A percentile compares a stretch with the other conserved stretches of the same genome.
These are phyloP conservation scores for Kurtzmaniella natalensis DNA, from an alignment of 1,139 yeast genomes.

Conservation along the genomic window DNA sequence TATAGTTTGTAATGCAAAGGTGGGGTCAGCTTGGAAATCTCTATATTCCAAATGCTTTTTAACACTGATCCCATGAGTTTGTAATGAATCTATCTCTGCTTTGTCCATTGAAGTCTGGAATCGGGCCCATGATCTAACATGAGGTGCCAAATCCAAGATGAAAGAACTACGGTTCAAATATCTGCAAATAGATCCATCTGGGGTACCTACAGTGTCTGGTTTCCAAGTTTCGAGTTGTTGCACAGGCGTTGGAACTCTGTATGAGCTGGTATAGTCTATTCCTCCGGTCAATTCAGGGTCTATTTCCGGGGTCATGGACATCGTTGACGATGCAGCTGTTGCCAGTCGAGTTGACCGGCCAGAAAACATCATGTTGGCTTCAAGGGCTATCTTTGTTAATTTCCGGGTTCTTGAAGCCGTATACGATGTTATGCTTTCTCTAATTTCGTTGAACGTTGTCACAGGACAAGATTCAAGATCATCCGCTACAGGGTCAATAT, in stretches of 20 bases:
- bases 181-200: slow-evolving; percentile 20
- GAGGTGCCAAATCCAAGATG: slow-evolving; percentile 30
- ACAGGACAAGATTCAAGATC: background rate
- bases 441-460: slow-evolving; percentile 14
- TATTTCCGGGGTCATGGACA: background rate
- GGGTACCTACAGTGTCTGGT: slow-evolving; percentile 21
- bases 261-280: background rate
- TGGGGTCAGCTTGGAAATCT: slow-evolving; percentile 26
- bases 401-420: slow-evolving; percentile 25
- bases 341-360: slow-evolving; percentile 17
- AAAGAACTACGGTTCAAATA: slow-evolving; percentile 17
- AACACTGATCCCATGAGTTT: slow-evolving; percentile 18
- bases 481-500: slow-evolving; percentile 4
- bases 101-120: slow-evolving; percentile 28
- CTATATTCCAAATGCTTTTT: slow-evolving; percentile 32
- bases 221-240: slow-evolving; percentile 8
- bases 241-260: background rate
- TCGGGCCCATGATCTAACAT: slow-evolving; percentile 29
- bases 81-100: slow-evolving; percentile 18
- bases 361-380: slow-evolving; percentile 8
- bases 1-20: slow-evolving; percentile 10
- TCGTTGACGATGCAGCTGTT: slow-evolving; percentile 9
- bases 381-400: slow-evolving; percentile 15
- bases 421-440: slow-evolving; percentile 15
- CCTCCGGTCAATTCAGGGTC: background rate